Base-by-base conservation (phyloP, 176 grass and related monocot genomes). In the Themeda triandra region DNA sequence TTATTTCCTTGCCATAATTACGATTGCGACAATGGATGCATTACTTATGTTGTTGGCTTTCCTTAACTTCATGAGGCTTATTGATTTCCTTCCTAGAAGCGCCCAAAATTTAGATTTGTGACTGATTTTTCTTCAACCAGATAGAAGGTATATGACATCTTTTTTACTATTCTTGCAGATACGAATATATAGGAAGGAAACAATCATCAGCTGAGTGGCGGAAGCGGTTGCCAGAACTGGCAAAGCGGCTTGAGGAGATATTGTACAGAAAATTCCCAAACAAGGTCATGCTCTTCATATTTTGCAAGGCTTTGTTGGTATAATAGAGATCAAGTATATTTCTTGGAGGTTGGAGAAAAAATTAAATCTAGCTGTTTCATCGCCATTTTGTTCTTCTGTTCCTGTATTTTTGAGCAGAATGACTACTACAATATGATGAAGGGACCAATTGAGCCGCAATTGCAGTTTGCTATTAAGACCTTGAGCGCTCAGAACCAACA, bases 261-360 rank as follows among this genome's bases (percentile, higher is more conserved):
- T 69, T 93, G 66, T 83, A 54, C 73, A 83, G 54, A 31, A 87
- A 86, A 71, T 91, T 68, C 77, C 13, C 40, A 19, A 91, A 73
- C 72, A 91, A 42, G 78, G 92, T 88, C 30, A 31, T 78, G 37
- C 45, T 67, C 36, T 83, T 80, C 64, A 23, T 0, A 1, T 79
- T 76, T 45, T 84, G 13, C 73, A 27, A 13, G 8, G 35, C 48
- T 54, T 39, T 39, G 37, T 54, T 54, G 30, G 18, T 91, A 48
- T 84, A 30, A 21, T 44, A 86, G 48, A 18, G 37, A 48, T 62
- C 21, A 69, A 59, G 12, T 76, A 30, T 12, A 67, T 78, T 56
- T 75, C 19, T 29, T 9, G 14, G 42, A n/a, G n/a, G n/a, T n/a
- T n/a, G n/a, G 21, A 51, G 19, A n/a, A 65, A 81, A 68, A 79